Evolutionary conservation across 768 basidiomycete species (phyloP), one percentile per base, ranked within the genome.

Genomic region (Brasilioporus rufonigricans): DNA sequence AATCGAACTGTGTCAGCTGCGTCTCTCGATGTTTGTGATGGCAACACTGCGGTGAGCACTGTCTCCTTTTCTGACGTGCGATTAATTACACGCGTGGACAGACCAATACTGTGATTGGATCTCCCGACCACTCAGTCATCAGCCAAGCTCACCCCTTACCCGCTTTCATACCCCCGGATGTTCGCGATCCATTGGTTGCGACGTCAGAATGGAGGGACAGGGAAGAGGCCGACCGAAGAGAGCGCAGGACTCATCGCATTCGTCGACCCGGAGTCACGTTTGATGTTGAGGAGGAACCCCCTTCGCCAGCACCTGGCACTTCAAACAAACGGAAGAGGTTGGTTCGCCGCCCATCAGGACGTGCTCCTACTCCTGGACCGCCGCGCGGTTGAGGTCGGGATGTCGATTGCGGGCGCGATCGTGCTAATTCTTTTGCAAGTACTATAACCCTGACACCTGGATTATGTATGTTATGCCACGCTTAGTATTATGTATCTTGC

Each of bases 11-110:
- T 91, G 39, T 91, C 90, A 16, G 78, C 81, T 35, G 84, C 84
- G 32, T 92, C 90, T 39, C 74, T 88, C 31, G 90, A 92, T 66
- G 90, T 88, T 24, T 80, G 84, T 60, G 83, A 91, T 63, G 90
- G 90, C 35, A 72, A 71, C 29, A 89, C 88, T 51, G 85, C 86
- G 46, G 90, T 91, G 69, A 71, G 87, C 64, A 33, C 36, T 10
- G 24, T n/a, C 4, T 48, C 23, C 13, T 18, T 29, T 39, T 21
- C 23, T 23, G 7, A 53, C 2, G 21, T 39, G 19, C 21, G 33
- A 44, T 31, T 57, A 24, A 61, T 51, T 14, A 44, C 51, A 45
- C 36, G 47, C 48, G 12, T 61, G 5, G 40, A 44, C 35, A 87
- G 85, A 71, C 84, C 16, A 91, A 84, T 61, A 89, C 90, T 26